Percentiles rank a stretch among this genome's conserved stretches.
phyloP scores from a whole-genome alignment of 2,329 filamentous ascomycete species.

The Sordariomycetes sp. region DNA sequence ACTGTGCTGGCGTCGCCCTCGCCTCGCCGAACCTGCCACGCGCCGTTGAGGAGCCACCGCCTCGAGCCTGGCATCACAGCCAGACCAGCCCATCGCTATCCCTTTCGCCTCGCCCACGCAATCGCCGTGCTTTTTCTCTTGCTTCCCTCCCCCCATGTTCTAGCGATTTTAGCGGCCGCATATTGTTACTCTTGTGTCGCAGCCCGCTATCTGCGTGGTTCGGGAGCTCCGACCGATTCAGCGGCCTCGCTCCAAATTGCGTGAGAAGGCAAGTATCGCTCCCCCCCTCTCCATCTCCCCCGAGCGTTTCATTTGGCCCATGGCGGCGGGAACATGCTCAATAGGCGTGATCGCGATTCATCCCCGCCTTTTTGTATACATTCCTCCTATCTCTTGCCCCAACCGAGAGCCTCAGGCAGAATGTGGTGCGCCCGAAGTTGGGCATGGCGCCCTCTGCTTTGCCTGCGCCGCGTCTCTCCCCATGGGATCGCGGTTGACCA shows the following conservation, averaged over 20 bases:
- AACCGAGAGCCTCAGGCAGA: not conserved
- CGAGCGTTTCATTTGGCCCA: not conserved
- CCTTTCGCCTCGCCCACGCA: not conserved
- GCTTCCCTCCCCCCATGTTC: not conserved
- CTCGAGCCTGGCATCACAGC: not conserved
- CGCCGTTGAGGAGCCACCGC: not conserved
- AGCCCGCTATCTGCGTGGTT: not conserved
- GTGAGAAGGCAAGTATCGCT: not conserved
- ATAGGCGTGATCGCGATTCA: not conserved
- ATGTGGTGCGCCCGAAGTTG: not conserved
- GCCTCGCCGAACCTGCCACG: not conserved
- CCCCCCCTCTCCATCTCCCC: not conserved
- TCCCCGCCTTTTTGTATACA: not conserved
- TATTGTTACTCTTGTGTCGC: not conserved
- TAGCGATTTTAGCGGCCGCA: not conserved
- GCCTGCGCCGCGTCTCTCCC: not conserved
- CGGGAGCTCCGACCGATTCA: not conserved
- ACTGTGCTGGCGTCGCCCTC: not conserved
- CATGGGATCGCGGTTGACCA: not conserved
- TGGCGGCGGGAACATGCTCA: not conserved
- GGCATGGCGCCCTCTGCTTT: not conserved
- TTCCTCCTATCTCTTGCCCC: not conserved
- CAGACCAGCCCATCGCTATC: not conserved
- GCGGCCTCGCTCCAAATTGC: not conserved
- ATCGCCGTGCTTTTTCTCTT: not conserved